Base-by-base conservation (phyloP, 768 basidiomycete species). In the Heimioporus sp. region DNA sequence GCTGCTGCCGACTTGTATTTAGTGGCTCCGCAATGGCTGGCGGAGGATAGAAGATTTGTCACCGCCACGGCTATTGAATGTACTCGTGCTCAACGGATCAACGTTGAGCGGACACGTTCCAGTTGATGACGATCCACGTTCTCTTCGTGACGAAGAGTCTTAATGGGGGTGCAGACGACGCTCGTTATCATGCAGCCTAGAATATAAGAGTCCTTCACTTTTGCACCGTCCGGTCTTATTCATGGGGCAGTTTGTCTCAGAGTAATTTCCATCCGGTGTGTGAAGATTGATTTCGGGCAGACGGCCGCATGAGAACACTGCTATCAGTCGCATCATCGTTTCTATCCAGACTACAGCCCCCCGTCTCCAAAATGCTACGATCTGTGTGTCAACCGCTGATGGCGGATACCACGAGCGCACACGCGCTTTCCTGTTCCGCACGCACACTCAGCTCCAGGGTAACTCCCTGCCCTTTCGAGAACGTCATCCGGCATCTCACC, bases 401-500 rank as follows among this genome's bases (percentile, higher is more conserved):
- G 42, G 97, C 96, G 34, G 89, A 80, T 52, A 99, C 80, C 19
- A 98, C 92, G 44, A 99, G 80, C 58, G 85, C 79, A 63, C 91
- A 93, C 7, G 85, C 91, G 58, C 83, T 83, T 66, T 90, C 83
- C 72, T 88, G 87, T 69, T 99, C 97, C 46, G 94, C 94, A 45
- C 96, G 85, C 19, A 96, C 95, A 28, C 80, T 79, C 39, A 99
- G 73, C 73, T 98, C 95, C 52, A 99, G 74, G 31, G 93, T 95
- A 16, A 99, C 97, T 10, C 97, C 97, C 58, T 87, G 78, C 15
- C 91, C 93, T 54, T 85, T 76, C 40, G 89, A 86, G 71, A 82
- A 98, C 11, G 96, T 98, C 97, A 98, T 99, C 55, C 96, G 81
- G 74, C 90, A 91, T 55, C 94, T 84, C 20, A 85, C 94, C 50